Evolutionary conservation across 169 alveolate species (phyloP).

Genomic region (Babesia ovata): DNA sequence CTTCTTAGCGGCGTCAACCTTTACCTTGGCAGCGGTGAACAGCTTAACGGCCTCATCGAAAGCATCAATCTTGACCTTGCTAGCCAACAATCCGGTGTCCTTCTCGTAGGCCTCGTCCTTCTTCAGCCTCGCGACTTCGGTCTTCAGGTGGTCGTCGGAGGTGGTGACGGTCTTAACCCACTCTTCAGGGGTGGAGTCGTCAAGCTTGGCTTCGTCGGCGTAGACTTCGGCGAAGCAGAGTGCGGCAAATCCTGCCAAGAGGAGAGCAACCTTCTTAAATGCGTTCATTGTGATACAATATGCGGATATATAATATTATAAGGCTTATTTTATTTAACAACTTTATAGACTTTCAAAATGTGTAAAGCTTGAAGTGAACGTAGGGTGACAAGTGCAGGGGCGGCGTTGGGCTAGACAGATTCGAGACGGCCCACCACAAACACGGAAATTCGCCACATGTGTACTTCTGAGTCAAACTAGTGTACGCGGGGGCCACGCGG

Average conservation of each 20-base stretch:
- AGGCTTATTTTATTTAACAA: not conserved
- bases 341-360: not conserved
- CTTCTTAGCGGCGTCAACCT: slow-evolving; percentile 6
- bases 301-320: not conserved
- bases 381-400: not conserved
- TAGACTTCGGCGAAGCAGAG: not conserved
- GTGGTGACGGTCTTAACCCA: slow-evolving; percentile 1
- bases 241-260: slow-evolving; percentile 23
- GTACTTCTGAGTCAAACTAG: slow-evolving; percentile 1
- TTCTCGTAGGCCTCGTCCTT: not conserved
- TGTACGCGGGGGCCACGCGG: not conserved
- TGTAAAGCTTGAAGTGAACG: not conserved
- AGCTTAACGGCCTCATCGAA: not conserved
- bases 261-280: not conserved
- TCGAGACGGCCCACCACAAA: not conserved
- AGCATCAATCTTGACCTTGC: slow-evolving; percentile 1
- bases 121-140: not conserved
- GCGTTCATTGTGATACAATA: slow-evolving; percentile 12
- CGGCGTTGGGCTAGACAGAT: not conserved
- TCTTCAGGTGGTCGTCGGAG: not conserved
- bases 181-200: slow-evolving; percentile 9
- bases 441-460: not conserved
- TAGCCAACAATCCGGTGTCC: not conserved
- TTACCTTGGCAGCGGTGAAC: not conserved
- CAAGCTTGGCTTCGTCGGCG: not conserved